phyloP scores from a whole-genome alignment of 2,329 filamentous ascomycete genomes.

The Ceratocystis papillata region DNA sequence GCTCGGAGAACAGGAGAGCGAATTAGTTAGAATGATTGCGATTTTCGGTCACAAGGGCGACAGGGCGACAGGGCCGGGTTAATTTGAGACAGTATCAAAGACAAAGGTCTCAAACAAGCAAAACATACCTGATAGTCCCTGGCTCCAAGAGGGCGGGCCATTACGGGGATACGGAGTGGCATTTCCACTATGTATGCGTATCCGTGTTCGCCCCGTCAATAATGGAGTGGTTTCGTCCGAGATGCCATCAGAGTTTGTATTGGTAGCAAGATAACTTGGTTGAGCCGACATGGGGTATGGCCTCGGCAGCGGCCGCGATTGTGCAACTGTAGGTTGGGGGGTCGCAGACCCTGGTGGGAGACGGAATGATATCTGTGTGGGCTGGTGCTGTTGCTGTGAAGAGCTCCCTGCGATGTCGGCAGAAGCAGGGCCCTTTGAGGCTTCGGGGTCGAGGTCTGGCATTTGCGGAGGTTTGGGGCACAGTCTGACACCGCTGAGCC shows the following conservation, averaged over 20 bases:
- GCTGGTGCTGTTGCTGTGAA: background rate
- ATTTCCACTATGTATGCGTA: slow-evolving; percentile 34
- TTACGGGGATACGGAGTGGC: slow-evolving; percentile 23
- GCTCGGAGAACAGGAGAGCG: background rate
- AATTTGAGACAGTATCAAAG: background rate
- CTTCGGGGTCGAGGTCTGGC: background rate
- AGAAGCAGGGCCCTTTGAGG: slow-evolving; percentile 1
- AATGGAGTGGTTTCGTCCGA: slow-evolving; percentile 40
- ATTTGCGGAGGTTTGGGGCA: background rate
- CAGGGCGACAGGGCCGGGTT: too few relatives aligned
- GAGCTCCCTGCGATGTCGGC: background rate
- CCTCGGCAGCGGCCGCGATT: slow-evolving; percentile 23
- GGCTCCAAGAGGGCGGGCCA: slow-evolving; percentile 31
- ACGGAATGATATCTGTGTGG: slow-evolving; percentile 21
- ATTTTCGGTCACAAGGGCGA: background rate
- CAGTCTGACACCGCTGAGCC: background rate
- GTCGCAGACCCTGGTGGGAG: slow-evolving; percentile 22
- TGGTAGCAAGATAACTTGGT: slow-evolving; percentile 14
- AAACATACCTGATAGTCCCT: slow-evolving; percentile 37
- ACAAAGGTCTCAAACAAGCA: background rate
- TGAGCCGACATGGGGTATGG: slow-evolving; percentile 23
- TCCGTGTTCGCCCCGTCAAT: slow-evolving; percentile 35
- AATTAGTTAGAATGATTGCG: too few relatives aligned
- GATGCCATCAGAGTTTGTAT: slow-evolving; percentile 19
- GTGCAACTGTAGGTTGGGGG: slow-evolving; percentile 23